phyloP scores from a whole-genome alignment of 768 basidiomycete genomes.

The Chalciporus pseudorubinellus region DNA sequence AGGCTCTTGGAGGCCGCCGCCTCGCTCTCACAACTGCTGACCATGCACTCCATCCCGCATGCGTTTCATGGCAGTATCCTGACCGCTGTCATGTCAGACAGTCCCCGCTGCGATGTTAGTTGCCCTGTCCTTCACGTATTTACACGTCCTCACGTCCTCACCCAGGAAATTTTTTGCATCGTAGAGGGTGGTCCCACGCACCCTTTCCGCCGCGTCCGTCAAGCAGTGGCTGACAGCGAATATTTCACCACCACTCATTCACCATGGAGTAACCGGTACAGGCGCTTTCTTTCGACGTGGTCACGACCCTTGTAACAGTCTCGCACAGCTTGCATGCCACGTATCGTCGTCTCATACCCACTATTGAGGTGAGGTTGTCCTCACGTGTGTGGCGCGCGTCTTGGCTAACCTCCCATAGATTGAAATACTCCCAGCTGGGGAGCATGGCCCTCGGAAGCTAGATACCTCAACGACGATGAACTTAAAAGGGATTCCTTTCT shows the following conservation, averaged over 20 bases:
- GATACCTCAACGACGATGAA: slow-evolving; percentile 66
- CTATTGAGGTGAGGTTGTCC: slow-evolving; percentile 58
- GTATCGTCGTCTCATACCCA: slow-evolving; percentile 72
- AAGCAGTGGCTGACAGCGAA: slow-evolving; percentile 63
- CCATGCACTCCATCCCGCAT: slow-evolving; percentile 59
- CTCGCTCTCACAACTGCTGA: slow-evolving; percentile 67
- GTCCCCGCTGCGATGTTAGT: slow-evolving; percentile 63
- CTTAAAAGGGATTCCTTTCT: slow-evolving; percentile 71
- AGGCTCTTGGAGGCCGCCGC: slow-evolving; percentile 76
- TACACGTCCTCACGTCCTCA: slow-evolving; percentile 8
- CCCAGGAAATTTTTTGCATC: slow-evolving; percentile 81
- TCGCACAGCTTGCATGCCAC: slow-evolving; percentile 63
- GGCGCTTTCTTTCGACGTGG: background rate
- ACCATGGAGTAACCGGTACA: slow-evolving; percentile 84
- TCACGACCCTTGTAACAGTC: slow-evolving; percentile 8
- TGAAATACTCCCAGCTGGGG: slow-evolving; percentile 80
- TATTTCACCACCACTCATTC: slow-evolving; percentile 68
- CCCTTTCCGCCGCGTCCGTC: slow-evolving; percentile 78
- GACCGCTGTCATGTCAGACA: slow-evolving; percentile 66
- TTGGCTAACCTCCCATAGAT: slow-evolving; percentile 45
- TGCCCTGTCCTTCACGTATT: background rate
- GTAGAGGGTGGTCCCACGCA: slow-evolving; percentile 73
- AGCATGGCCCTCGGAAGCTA: slow-evolving; percentile 74
- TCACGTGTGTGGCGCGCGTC: background rate
- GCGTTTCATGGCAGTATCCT: slow-evolving; percentile 79